Evolutionary conservation across 225 moss, liverwort and hornwort species (phyloP).

Genomic region (Sphagnum contortum): DNA sequence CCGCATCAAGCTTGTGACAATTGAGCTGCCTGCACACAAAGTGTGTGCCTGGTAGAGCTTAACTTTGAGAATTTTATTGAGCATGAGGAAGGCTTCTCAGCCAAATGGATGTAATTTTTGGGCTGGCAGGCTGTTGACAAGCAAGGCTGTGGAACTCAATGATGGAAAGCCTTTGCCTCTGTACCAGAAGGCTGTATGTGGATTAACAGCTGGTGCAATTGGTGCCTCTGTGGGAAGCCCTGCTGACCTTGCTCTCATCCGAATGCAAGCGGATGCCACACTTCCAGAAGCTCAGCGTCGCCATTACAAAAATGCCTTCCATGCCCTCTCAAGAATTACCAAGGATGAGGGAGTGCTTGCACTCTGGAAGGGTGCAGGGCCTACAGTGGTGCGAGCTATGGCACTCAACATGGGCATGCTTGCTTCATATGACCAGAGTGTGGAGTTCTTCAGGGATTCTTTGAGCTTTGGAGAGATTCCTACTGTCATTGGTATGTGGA

Average conservation of each 20-base stretch:
- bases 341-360: constrained; percentile 53
- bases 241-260: constrained; percentile 92
- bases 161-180: constrained; percentile 91
- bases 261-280: constrained; percentile 98
- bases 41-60: no score
- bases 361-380: constrained; percentile 61
- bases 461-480: constrained; percentile 68
- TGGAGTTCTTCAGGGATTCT: constrained; percentile 71
- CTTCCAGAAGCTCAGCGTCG: constrained; percentile 66
- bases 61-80: no score
- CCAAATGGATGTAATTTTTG: not conserved
- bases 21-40: no score
- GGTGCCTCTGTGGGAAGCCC: constrained; percentile 90
- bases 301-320: constrained; percentile 88
- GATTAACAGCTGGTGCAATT: constrained; percentile 87
- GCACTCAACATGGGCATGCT: constrained; percentile 99
- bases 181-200: constrained; percentile 94
- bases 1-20: no score
- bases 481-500: constrained; percentile 44
- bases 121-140: constrained; percentile 48
- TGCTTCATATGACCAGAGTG: constrained; percentile 90
- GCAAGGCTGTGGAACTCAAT: constrained; percentile 74
- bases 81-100: no score
- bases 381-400: constrained; percentile 71
- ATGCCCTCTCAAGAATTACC: constrained; percentile 37